A percentile compares a stretch with the other conserved stretches of the same genome.
These are phyloP conservation scores for Penicillium aurantiogriseum DNA, from an alignment of 2,329 filamentous ascomycete species.

Conservation along the genomic window DNA sequence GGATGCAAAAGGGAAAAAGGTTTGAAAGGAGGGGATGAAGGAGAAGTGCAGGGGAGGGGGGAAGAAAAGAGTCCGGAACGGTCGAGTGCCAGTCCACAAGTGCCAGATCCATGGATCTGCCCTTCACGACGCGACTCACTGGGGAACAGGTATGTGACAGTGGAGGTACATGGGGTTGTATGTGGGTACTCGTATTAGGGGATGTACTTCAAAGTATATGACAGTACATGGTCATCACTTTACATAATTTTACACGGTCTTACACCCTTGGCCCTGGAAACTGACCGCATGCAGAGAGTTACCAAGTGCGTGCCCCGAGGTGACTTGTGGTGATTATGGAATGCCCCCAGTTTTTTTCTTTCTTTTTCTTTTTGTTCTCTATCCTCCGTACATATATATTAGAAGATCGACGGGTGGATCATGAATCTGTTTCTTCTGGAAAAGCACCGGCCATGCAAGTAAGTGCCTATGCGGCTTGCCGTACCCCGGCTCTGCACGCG, in stretches of 20 bases:
- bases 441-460: constrained; percentile 13
- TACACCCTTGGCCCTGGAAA: constrained; percentile 17
- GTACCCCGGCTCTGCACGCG: constrained; percentile 4
- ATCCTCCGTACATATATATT: neutral
- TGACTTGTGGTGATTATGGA: constrained; percentile 5
- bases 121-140: constrained; percentile 25
- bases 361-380: neutral
- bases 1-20: constrained; percentile 14
- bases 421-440: constrained; percentile 3
- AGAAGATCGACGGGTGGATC: constrained; percentile 9
- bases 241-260: constrained; percentile 17
- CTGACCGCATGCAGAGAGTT: constrained; percentile 26
- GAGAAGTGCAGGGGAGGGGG: constrained; percentile 21
- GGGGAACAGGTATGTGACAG: constrained; percentile 12
- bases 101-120: constrained; percentile 32
- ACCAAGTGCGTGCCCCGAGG: constrained; percentile 26
- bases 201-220: constrained; percentile 23
- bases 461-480: constrained; percentile 4
- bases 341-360: constrained; percentile 15
- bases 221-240: constrained; percentile 18
- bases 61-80: constrained; percentile 26
- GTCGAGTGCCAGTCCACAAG: constrained; percentile 26
- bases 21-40: constrained; percentile 20
- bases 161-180: neutral
- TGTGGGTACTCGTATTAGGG: neutral